These are phyloP conservation scores for Tylopilus felleus DNA, from an alignment of 768 basidiomycete genomes.

Conservation along the genomic window DNA sequence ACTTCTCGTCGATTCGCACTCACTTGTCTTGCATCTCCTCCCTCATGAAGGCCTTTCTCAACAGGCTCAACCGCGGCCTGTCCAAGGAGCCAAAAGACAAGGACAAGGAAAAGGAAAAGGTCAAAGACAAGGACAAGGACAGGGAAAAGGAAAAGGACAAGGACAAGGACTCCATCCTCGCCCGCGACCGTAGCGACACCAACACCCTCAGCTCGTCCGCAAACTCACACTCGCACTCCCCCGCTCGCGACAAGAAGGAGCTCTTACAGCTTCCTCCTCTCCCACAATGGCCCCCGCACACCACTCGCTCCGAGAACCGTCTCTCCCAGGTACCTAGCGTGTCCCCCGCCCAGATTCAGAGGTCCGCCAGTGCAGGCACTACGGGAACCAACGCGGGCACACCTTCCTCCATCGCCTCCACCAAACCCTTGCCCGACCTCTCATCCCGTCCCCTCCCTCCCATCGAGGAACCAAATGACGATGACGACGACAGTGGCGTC, in stretches of 20 bases:
- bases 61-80: slow-evolving; percentile 64
- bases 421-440: slow-evolving; percentile 74
- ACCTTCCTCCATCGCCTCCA: slow-evolving; percentile 46
- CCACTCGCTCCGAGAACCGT: slow-evolving; percentile 23
- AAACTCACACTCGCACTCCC: slow-evolving; percentile 24
- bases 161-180: slow-evolving; percentile 26
- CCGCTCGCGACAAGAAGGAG: slow-evolving; percentile 52
- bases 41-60: slow-evolving; percentile 81
- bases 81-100: slow-evolving; percentile 50
- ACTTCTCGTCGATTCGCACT: slow-evolving; percentile 6
- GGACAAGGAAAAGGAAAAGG: slow-evolving; percentile 40
- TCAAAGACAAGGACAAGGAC: slow-evolving; percentile 22
- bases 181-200: slow-evolving; percentile 33
- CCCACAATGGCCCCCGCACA: slow-evolving; percentile 61
- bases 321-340: slow-evolving; percentile 9
- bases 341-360: slow-evolving; percentile 25
- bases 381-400: slow-evolving; percentile 37
- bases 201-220: slow-evolving; percentile 28
- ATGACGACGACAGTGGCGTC: slow-evolving; percentile 36
- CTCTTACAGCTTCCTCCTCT: slow-evolving; percentile 58
- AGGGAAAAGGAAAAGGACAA: slow-evolving; percentile 20
- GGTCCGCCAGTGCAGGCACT: slow-evolving; percentile 28
- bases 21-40: neutral
- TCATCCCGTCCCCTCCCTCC: slow-evolving; percentile 46
- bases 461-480: slow-evolving; percentile 40